Base-by-base conservation (phyloP, 805 yeast species). In the Priceomyces fermenticarens region DNA sequence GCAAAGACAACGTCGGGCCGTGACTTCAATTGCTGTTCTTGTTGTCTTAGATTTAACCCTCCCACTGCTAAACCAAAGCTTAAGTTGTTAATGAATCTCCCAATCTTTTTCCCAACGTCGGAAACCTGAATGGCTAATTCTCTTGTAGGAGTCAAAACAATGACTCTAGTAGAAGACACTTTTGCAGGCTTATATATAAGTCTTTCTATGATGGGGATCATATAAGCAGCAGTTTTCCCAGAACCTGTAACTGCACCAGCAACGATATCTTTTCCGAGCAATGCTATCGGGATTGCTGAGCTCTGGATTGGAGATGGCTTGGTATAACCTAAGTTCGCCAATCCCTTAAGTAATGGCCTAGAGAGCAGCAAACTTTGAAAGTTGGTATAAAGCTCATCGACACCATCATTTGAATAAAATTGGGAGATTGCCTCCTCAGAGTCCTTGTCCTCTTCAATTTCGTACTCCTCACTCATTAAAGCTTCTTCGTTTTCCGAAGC, bases 201-300 rank as follows among this genome's bases (percentile, higher is more conserved):
- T 66, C 99, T 81, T 67, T 93, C 99, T 45, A 93, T 80, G 34
- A 90, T 88, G 10, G 99, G 99, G 41, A 93, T 85, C 84, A 93
- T 83, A 60, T 88, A 93, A 1, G 99, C 99, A 2, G 97, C 99
- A 16, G 99, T 93, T 63, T 93, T 93, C 77, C 99, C 99, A 14
- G 98, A 91, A 70, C 99, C 99, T 3, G 99, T 93, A 16, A 88
- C 96, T 28, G 99, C 99, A 72, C 98, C 98, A 12, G 98, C 99
- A 54, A 93, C 97, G 38, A 93, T 81, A 65, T 93, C 99, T 58
- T 88, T 91, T 54, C 99, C 99, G 47, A 87, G 61, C 31, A 93
- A 72, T 1, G 97, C 96, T 42, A 91, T 81, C 10, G 99, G 99
- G 46, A 93, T 90, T 7, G 95, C 80, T 0, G 97, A 86, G 45